Conservation (phyloP, 257 asterid species). For the Fraxinus anomala region DNA sequence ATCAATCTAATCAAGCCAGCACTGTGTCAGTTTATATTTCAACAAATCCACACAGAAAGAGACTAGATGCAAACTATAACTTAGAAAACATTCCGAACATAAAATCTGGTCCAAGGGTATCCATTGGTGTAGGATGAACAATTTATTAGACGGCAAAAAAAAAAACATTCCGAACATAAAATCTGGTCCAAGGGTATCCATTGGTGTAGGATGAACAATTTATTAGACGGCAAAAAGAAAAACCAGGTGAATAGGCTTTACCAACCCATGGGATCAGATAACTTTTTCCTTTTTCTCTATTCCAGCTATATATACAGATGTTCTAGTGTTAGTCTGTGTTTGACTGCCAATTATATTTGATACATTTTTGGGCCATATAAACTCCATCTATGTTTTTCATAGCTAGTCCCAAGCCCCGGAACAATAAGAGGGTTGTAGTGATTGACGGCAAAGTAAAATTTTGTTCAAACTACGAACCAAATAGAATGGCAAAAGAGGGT, state of each 20-base stretch:
- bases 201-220: slow-evolving; percentile 2
- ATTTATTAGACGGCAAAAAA: slow-evolving; percentile 6
- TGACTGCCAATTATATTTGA: no score
- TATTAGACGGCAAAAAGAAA: no score
- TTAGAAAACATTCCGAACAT: not conserved
- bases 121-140: not conserved
- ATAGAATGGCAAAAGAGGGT: not conserved
- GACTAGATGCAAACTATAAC: slow-evolving; percentile 10
- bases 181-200: not conserved
- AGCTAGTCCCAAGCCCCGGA: no score
- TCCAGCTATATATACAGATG: not conserved
- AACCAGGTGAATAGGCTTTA: not conserved
- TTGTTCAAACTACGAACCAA: no score
- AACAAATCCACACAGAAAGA: slow-evolving; percentile 9
- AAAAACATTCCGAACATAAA: not conserved
- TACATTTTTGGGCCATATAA: not conserved
- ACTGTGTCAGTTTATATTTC: slow-evolving; percentile 20
- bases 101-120: not conserved
- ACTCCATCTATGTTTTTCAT: no score
- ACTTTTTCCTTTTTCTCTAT: not conserved
- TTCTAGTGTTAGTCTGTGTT: no score
- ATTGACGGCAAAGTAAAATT: no score
- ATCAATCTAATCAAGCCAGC: slow-evolving; percentile 63
- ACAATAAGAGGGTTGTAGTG: no score
- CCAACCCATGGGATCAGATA: not conserved